A percentile compares a stretch with the other conserved stretches of the same genome.
Conservation (phyloP, 345 rosid genomes). For the Noccaea caerulescens region DNA sequence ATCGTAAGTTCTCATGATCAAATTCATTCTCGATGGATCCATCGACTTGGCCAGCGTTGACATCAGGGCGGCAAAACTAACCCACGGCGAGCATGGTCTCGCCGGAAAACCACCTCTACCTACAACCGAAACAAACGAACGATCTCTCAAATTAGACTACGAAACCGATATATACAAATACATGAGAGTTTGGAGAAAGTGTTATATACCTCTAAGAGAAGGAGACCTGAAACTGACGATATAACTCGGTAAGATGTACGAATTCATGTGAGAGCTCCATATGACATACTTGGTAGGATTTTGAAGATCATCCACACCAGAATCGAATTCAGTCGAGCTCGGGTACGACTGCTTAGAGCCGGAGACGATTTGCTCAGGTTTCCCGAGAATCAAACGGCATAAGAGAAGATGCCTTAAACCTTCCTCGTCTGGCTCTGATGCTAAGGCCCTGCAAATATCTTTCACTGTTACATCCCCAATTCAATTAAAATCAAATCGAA, state of each 20-base stretch:
- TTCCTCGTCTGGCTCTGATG: constrained; percentile 47
- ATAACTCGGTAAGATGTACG: constrained; percentile 65
- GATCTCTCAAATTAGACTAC: background rate
- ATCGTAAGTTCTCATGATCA: constrained; percentile 50
- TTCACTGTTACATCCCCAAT: constrained; percentile 20
- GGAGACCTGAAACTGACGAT: constrained; percentile 65
- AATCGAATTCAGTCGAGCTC: constrained; percentile 64
- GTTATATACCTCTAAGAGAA: constrained; percentile 35
- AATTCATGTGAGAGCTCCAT: constrained; percentile 69
- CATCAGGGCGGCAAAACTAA: constrained; percentile 62
- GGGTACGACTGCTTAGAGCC: constrained; percentile 64
- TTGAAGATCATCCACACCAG: constrained; percentile 57
- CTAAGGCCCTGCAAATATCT: constrained; percentile 28
- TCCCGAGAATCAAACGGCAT: constrained; percentile 76
- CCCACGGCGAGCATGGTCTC: constrained; percentile 73
- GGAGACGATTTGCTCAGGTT: constrained; percentile 52
- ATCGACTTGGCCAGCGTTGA: constrained; percentile 58
- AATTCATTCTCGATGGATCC: constrained; percentile 45
- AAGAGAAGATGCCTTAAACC: constrained; percentile 71
- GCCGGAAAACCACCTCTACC: constrained; percentile 25
- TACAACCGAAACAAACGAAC: constrained; percentile 12
- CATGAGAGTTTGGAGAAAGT: background rate
- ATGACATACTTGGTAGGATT: constrained; percentile 61
- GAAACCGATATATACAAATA: background rate
- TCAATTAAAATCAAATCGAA: background rate